phyloP scores from a whole-genome alignment of 1,139 yeast species.

The Arxiozyma bovina region DNA sequence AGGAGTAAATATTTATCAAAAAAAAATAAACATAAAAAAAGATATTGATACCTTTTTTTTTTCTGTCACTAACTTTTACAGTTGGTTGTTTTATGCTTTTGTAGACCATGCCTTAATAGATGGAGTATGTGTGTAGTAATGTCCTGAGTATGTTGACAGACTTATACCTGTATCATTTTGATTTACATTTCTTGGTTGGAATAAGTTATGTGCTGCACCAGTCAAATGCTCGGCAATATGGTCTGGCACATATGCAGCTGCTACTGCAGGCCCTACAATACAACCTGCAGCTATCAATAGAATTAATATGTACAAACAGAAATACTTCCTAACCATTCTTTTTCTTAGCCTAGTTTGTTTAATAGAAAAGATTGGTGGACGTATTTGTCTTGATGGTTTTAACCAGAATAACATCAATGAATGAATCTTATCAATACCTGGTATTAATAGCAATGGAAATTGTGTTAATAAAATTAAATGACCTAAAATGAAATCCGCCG shows the following conservation, averaged over 20 bases:
- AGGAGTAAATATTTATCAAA: background rate
- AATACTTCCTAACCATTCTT: slow-evolving; percentile 96
- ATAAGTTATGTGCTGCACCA: slow-evolving; percentile 55
- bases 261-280: slow-evolving; percentile 89
- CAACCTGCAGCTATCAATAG: slow-evolving; percentile 62
- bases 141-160: slow-evolving; percentile 44
- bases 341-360: slow-evolving; percentile 95
- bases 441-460: slow-evolving; percentile 77
- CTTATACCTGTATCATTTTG: slow-evolving; percentile 75
- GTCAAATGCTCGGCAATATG: slow-evolving; percentile 35
- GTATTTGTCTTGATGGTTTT: slow-evolving; percentile 93
- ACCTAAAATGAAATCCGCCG: slow-evolving; percentile 92
- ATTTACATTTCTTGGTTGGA: slow-evolving; percentile 78
- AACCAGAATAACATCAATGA: slow-evolving; percentile 98
- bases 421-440: slow-evolving; percentile 94
- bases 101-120: slow-evolving; percentile 52
- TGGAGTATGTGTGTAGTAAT: slow-evolving; percentile 48
- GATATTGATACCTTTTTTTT: background rate
- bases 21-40: background rate
- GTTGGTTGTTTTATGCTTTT: slow-evolving; percentile 30
- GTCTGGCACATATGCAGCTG: slow-evolving; percentile 37
- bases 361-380: slow-evolving; percentile 96
- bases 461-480: slow-evolving; percentile 82
- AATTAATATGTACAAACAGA: slow-evolving; percentile 66
- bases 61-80: background rate